A percentile compares a stretch with the other conserved stretches of the same genome.
These are phyloP conservation scores for Fusarium ramigenum DNA, from an alignment of 2,329 filamentous ascomycete genomes.

Conservation along the genomic window DNA sequence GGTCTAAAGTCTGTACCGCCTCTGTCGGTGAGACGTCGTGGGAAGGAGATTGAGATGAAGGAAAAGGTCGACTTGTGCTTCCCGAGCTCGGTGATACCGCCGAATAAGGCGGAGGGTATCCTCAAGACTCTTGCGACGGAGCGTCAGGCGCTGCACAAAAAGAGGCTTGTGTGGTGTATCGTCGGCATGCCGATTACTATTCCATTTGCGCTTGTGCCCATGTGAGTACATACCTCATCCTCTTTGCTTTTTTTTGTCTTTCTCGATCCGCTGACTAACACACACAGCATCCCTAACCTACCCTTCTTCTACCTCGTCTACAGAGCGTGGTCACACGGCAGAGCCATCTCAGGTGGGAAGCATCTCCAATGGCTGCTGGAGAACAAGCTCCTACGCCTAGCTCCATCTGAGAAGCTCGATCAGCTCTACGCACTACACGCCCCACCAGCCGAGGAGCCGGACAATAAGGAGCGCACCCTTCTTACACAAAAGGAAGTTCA, in stretches of 20 bases:
- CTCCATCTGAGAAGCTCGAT: conserved; percentile 76
- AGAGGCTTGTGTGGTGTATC: conserved; percentile 82
- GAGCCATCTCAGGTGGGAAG: conserved; percentile 83
- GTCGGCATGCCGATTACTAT: conserved; percentile 83
- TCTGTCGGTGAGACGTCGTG: conserved; percentile 71
- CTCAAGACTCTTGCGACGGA: conserved; percentile 79
- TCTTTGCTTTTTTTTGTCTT: not conserved
- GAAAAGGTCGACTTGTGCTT: conserved; percentile 79
- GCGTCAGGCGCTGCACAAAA: conserved; percentile 79
- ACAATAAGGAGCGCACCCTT: conserved; percentile 50
- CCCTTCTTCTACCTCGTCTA: conserved; percentile 97
- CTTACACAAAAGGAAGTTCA: conserved; percentile 63
- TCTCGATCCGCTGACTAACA: not conserved
- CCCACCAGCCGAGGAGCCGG: conserved; percentile 27
- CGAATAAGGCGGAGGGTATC: conserved; percentile 70
- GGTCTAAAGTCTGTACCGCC: conserved; percentile 93
- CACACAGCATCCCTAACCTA: conserved; percentile 81
- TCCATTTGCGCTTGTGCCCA: conserved; percentile 83
- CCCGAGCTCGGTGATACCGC: conserved; percentile 74
- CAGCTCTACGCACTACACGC: conserved; percentile 71
- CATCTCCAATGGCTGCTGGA: conserved; percentile 84
- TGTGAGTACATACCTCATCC: conserved; percentile 68
- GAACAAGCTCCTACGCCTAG: conserved; percentile 73
- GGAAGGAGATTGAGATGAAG: conserved; percentile 69
- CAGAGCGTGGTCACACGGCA: conserved; percentile 91